These are phyloP conservation scores for Cyberlindnera nakhonratchasimensis DNA, from an alignment of 805 yeast species.

Conservation along the genomic window DNA sequence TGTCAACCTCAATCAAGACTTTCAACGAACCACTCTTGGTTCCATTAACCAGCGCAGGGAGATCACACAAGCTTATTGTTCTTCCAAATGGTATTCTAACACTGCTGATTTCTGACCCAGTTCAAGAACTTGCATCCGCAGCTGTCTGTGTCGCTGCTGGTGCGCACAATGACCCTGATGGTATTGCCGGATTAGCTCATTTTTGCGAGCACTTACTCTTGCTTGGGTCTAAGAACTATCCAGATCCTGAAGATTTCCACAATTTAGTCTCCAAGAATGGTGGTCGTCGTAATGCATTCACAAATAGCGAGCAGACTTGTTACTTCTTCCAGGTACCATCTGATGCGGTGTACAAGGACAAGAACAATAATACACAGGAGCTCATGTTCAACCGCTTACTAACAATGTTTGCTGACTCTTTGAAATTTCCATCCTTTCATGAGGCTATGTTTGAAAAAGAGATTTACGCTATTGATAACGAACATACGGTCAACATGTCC, in stretches of 20 bases:
- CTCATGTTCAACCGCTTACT: slow-evolving; percentile 45
- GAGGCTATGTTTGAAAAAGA: slow-evolving; percentile 44
- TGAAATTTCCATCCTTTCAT: slow-evolving; percentile 49
- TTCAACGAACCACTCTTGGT: slow-evolving; percentile 22
- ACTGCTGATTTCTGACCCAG: slow-evolving; percentile 72
- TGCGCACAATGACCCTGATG: slow-evolving; percentile 70
- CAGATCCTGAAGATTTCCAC: slow-evolving; percentile 44
- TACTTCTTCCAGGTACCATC: slow-evolving; percentile 62
- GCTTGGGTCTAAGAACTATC: slow-evolving; percentile 53
- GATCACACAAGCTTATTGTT: slow-evolving; percentile 42
- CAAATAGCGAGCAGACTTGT: slow-evolving; percentile 64
- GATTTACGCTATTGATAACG: slow-evolving; percentile 60
- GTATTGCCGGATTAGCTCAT: slow-evolving; percentile 81
- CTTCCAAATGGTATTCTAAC: slow-evolving; percentile 69
- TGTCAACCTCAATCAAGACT: slow-evolving; percentile 14
- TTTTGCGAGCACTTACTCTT: slow-evolving; percentile 75
- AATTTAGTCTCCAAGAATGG: slow-evolving; percentile 43
- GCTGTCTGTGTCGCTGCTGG: slow-evolving; percentile 79
- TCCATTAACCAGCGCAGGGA: slow-evolving; percentile 37
- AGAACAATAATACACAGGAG: slow-evolving; percentile 16
- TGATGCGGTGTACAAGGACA: slow-evolving; percentile 25
- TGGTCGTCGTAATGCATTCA: slow-evolving; percentile 64
- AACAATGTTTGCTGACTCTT: slow-evolving; percentile 47
- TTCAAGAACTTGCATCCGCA: slow-evolving; percentile 59
- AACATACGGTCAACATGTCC: slow-evolving; percentile 53